Evolutionary conservation across 805 yeast species (phyloP).

Genomic region (Spathaspora arborariae): DNA sequence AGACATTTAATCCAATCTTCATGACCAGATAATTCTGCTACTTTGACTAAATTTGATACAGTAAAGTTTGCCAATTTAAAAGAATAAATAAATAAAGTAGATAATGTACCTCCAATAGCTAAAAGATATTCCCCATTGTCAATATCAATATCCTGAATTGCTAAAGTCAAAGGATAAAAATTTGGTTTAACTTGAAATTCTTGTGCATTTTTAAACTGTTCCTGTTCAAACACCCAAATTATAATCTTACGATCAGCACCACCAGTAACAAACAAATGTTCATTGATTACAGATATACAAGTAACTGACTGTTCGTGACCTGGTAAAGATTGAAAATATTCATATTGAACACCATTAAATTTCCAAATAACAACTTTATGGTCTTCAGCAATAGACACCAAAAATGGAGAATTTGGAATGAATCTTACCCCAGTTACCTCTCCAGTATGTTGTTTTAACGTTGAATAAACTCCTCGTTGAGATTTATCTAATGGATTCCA

Average conservation of each 20-base stretch:
- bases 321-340: conserved; percentile 25
- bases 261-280: conserved; percentile 51
- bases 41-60: conserved; percentile 21
- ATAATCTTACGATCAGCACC: conserved; percentile 57
- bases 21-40: conserved; percentile 75
- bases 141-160: conserved; percentile 26
- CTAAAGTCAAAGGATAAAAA: conserved; percentile 39
- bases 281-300: conserved; percentile 41
- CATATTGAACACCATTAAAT: conserved; percentile 19
- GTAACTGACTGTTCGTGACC: conserved; percentile 53
- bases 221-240: conserved; percentile 43
- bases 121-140: conserved; percentile 38
- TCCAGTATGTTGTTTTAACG: conserved; percentile 58
- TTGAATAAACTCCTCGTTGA: conserved; percentile 45
- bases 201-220: conserved; percentile 20
- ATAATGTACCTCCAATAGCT: conserved; percentile 72
- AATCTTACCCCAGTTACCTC: conserved; percentile 65
- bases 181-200: conserved; percentile 37
- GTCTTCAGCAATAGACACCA: conserved; percentile 71
- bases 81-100: conserved; percentile 51
- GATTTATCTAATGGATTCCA: conserved; percentile 54
- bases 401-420: conserved; percentile 36
- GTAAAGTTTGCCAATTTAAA: conserved; percentile 22
- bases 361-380: conserved; percentile 60
- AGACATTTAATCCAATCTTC: conserved; percentile 93